Conservation (phyloP, 179 eudicot genomes). For the Gypsophila paniculata region DNA sequence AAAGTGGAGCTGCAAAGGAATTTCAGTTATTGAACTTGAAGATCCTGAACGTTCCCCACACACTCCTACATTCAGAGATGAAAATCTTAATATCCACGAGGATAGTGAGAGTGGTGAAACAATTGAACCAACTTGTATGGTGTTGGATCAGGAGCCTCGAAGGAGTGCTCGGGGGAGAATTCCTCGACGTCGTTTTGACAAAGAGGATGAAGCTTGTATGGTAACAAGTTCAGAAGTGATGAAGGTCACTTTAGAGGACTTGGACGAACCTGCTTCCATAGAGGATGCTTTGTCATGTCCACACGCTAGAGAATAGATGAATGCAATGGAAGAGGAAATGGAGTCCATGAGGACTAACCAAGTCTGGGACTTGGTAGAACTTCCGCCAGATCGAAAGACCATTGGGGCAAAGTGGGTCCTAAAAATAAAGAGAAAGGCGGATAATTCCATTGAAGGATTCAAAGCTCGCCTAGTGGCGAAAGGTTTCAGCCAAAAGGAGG, state of each 20-base stretch:
- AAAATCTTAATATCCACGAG: neutral
- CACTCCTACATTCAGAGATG: neutral
- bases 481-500: neutral
- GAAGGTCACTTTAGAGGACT: too few relatives aligned
- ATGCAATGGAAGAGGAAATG: neutral
- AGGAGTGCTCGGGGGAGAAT: neutral
- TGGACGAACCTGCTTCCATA: too few relatives aligned
- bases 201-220: neutral
- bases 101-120: neutral
- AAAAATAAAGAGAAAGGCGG: neutral
- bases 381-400: neutral
- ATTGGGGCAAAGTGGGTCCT: neutral
- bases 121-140: neutral
- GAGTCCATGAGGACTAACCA: neutral
- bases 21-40: neutral
- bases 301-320: neutral
- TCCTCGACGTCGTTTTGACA: neutral
- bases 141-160: neutral
- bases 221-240: too few relatives aligned
- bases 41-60: neutral
- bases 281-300: neutral
- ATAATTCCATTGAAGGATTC: neutral
- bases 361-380: neutral
- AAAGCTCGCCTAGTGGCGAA: neutral
- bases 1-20: neutral